These are phyloP conservation scores for Coemansia erecta DNA, from an alignment of 192 early-diverging fungal genomes.

Conservation along the genomic window DNA sequence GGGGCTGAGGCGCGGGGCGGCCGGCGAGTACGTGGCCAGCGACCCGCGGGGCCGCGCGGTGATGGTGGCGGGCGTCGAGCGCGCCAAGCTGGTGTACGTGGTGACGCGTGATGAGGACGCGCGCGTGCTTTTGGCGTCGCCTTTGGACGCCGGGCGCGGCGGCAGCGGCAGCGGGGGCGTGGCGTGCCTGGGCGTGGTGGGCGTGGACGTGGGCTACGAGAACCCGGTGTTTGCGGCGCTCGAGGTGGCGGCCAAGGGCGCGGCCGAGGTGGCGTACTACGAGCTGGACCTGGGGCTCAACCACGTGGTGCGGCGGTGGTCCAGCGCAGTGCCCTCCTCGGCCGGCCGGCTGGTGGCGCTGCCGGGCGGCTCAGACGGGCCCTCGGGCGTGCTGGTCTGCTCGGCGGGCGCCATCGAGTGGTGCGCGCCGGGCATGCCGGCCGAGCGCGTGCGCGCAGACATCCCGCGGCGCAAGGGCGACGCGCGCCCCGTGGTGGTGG, in stretches of 20 bases:
- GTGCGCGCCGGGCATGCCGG: no score
- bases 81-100: slow-evolving; percentile 95
- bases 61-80: slow-evolving; percentile 92
- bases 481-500: slow-evolving; percentile 72
- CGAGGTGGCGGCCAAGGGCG: slow-evolving; percentile 82
- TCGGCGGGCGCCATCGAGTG: slow-evolving; percentile 84
- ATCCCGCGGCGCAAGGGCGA: slow-evolving; percentile 82
- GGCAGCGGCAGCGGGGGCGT: slow-evolving; percentile 78
- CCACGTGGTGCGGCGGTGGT: slow-evolving; percentile 98
- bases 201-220: slow-evolving; percentile 97
- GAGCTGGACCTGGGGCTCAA: slow-evolving; percentile 98
- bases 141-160: slow-evolving; percentile 88
- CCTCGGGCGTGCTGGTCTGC: slow-evolving; percentile 96
- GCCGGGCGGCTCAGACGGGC: slow-evolving; percentile 82
- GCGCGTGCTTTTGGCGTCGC: slow-evolving; percentile 86
- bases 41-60: slow-evolving; percentile 97
- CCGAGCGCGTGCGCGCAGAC: slow-evolving; percentile 60
- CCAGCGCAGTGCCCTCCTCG: slow-evolving; percentile 67
- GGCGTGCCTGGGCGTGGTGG: slow-evolving; percentile 75
- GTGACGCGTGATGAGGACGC: slow-evolving; percentile 87
- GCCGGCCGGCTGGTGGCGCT: slow-evolving; percentile 83
- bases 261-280: slow-evolving; percentile 90
- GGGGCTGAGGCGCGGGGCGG: slow-evolving; percentile 82
- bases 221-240: slow-evolving; percentile 97
- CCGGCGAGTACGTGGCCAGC: slow-evolving; percentile 93